phyloP scores from a whole-genome alignment of 345 rosid species.

The Gossypium ekmanianum region DNA sequence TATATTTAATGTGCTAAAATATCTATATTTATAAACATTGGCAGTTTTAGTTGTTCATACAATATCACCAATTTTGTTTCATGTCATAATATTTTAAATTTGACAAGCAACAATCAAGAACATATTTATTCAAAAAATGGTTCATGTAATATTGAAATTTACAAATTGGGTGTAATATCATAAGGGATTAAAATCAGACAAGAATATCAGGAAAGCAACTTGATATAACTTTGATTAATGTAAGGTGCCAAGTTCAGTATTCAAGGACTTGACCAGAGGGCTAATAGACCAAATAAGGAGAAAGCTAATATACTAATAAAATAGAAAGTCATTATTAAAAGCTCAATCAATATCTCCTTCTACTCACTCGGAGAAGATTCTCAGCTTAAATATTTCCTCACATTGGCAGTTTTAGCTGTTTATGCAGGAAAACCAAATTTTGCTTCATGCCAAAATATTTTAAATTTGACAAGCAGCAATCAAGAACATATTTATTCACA shows the following conservation, averaged over 20 bases:
- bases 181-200: background rate
- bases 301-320: background rate
- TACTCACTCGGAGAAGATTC: background rate
- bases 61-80: background rate
- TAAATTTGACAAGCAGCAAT: background rate
- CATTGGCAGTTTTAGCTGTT: background rate
- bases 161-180: background rate
- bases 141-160: background rate
- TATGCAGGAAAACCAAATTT: background rate
- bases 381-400: background rate
- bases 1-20: too few species aligned
- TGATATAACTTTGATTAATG: background rate
- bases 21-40: too few species aligned
- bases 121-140: background rate
- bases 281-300: background rate
- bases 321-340: background rate
- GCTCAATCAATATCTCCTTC: background rate
- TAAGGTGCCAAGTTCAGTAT: background rate
- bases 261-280: background rate
- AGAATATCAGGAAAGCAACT: too few species aligned
- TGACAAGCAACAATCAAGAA: background rate
- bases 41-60: background rate
- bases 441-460: background rate
- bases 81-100: background rate
- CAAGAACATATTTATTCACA: background rate